Evolutionary conservation across 768 basidiomycete genomes (phyloP), one percentile per base, ranked within the genome.

Genomic region (Kwoniella pini): DNA sequence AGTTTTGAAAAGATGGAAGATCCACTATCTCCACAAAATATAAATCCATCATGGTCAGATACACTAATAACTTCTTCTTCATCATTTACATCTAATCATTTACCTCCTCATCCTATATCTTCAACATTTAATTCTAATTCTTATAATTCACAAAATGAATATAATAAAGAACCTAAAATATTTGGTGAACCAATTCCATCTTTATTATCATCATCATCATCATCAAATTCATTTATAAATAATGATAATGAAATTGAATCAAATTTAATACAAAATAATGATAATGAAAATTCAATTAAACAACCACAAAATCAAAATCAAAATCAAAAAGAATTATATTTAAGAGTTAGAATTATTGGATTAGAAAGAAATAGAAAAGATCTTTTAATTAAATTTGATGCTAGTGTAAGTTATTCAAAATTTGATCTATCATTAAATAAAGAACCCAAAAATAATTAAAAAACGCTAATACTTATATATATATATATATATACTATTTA

Each of bases 321-420:
- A 60, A 54, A 30, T 62, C n/a, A 54, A 19, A 24, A 59, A 50
- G 39, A 38, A 43, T 55, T 71, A 33, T 96, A 91, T 78, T 82
- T 99, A 61, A 83, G 91, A 73, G 90, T 95, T 46, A 83, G 91
- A 73, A 89, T 99, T 63, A 89, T 90, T 17, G 89, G 87, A 13
- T 77, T 99, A 72, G 96, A 99, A 80, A 85, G 96, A 79, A 97
- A 98, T 81, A 83, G 92, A 79, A 84, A 94, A 71, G 96, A 99
- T 73, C 87, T 96, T 64, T 85, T 97, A 74, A 83, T 99, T 75
- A 87, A 91, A 75, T 85, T 99, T 63, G 96, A 99, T 78, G 93
- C 92, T 15, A 91, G 95, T 84, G 95, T 94, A 70, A 69, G 84
- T 79, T 17, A 36, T 42, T 39, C n/a, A 12, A 24, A 28, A 43